phyloP scores from a whole-genome alignment of 768 basidiomycete genomes.

The Calvatia gigantea region DNA sequence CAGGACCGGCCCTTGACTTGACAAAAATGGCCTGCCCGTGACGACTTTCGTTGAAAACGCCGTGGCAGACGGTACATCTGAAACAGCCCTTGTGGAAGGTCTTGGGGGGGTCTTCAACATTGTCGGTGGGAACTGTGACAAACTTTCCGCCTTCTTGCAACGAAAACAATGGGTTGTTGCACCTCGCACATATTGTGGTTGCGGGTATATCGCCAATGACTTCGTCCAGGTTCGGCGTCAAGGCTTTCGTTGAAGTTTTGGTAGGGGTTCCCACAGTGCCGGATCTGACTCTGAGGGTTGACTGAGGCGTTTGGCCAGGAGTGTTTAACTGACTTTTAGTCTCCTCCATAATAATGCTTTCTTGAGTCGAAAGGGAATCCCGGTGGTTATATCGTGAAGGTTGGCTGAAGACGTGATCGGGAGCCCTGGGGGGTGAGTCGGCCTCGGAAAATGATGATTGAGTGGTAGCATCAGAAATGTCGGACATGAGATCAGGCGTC shows the following conservation, averaged over 20 bases:
- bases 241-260: conserved; percentile 24
- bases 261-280: conserved; percentile 22
- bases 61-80: conserved; percentile 63
- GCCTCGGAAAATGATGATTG: conserved; percentile 47
- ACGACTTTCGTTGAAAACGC: conserved; percentile 55
- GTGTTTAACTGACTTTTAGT: conserved; percentile 28
- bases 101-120: conserved; percentile 40
- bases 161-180: conserved; percentile 54
- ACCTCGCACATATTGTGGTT: conserved; percentile 56
- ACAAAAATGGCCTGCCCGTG: conserved; percentile 73
- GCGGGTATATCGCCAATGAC: conserved; percentile 21
- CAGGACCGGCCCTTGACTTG: conserved; percentile 58
- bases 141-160: conserved; percentile 58
- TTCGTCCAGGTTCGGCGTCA: conserved; percentile 4
- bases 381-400: conserved; percentile 19
- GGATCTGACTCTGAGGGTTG: conserved; percentile 15
- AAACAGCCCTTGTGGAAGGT: conserved; percentile 78
- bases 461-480: conserved; percentile 56
- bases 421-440: conserved; percentile 45
- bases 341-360: conserved; percentile 27
- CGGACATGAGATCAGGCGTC: conserved; percentile 59
- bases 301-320: conserved; percentile 27
- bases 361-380: conserved; percentile 24
- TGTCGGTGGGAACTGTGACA: conserved; percentile 63
- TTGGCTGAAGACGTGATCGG: conserved; percentile 18